These are phyloP conservation scores for Myriosclerotinia duriaeana DNA, from an alignment of 2,329 filamentous ascomycete genomes.

Conservation along the genomic window DNA sequence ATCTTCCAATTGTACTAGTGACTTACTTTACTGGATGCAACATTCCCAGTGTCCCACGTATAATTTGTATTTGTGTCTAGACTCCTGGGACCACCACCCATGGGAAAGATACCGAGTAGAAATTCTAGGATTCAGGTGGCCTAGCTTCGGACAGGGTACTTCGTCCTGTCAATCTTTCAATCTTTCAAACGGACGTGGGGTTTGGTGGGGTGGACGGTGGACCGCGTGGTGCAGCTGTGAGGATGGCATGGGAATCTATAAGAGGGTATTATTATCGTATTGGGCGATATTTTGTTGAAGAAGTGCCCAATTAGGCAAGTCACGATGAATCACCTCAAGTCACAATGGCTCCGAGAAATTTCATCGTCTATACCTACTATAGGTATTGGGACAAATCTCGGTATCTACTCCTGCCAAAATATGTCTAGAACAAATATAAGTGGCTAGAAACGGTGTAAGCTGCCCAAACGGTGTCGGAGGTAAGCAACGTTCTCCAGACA, in stretches of 20 bases:
- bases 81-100: background rate
- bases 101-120: background rate
- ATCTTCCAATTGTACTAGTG: background rate
- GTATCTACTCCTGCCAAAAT: background rate
- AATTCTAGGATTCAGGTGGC: background rate
- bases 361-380: background rate
- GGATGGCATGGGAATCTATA: slow-evolving; percentile 6
- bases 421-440: background rate
- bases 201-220: slow-evolving; percentile 12
- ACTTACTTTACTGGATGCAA: background rate
- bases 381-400: background rate
- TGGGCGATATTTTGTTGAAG: background rate
- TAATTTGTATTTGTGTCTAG: background rate
- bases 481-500: background rate
- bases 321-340: background rate
- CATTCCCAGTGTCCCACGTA: background rate
- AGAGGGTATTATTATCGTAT: background rate
- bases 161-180: background rate
- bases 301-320: background rate
- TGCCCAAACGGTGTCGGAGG: background rate
- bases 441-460: background rate
- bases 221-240: slow-evolving; percentile 6
- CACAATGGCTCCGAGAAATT: background rate
- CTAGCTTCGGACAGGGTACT: slow-evolving; percentile 13
- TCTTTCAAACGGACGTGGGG: slow-evolving; percentile 8